Percentiles rank a stretch among this genome's conserved stretches.
Conservation (phyloP, 1,284 basidiomycete genomes). For the Cryptococcus wingfieldii region DNA sequence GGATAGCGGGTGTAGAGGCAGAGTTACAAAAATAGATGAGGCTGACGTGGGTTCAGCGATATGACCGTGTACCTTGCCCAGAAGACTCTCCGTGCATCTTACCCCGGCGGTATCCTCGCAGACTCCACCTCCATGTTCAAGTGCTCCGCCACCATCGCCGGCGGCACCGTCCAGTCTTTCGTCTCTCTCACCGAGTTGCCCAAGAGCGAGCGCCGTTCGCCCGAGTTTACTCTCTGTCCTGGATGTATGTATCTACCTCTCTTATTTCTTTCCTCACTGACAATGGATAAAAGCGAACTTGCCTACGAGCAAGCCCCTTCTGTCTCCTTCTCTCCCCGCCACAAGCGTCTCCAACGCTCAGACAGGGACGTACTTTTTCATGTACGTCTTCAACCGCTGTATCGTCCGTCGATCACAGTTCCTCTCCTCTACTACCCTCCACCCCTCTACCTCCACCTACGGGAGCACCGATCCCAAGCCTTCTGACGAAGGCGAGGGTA, state of each 20-base stretch:
- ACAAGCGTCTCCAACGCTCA: constrained; percentile 48
- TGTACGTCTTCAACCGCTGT: constrained; percentile 60
- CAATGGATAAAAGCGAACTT: background rate
- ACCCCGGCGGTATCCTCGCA: constrained; percentile 47
- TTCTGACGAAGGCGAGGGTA: background rate
- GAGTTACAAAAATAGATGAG: background rate
- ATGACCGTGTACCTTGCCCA: constrained; percentile 58
- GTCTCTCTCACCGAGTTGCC: constrained; percentile 53
- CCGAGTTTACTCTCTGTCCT: constrained; percentile 26
- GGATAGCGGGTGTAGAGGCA: too few species aligned
- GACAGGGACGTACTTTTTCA: constrained; percentile 60
- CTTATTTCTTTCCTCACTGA: background rate
- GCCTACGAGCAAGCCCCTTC: constrained; percentile 44
- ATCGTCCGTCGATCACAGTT: constrained; percentile 76
- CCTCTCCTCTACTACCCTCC: constrained; percentile 51
- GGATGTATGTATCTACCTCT: constrained; percentile 21
- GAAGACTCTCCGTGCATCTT: constrained; percentile 49
- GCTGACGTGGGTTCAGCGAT: constrained; percentile 48
- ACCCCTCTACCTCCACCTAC: background rate
- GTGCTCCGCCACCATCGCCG: constrained; percentile 58
- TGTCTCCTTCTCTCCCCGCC: constrained; percentile 53
- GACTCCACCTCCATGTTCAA: constrained; percentile 54
- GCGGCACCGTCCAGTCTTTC: constrained; percentile 63
- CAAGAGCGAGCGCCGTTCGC: constrained; percentile 45
- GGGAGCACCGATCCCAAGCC: background rate